Base-by-base conservation (phyloP, 2,329 filamentous ascomycete species). In the Chrysoporthe cubensis region DNA sequence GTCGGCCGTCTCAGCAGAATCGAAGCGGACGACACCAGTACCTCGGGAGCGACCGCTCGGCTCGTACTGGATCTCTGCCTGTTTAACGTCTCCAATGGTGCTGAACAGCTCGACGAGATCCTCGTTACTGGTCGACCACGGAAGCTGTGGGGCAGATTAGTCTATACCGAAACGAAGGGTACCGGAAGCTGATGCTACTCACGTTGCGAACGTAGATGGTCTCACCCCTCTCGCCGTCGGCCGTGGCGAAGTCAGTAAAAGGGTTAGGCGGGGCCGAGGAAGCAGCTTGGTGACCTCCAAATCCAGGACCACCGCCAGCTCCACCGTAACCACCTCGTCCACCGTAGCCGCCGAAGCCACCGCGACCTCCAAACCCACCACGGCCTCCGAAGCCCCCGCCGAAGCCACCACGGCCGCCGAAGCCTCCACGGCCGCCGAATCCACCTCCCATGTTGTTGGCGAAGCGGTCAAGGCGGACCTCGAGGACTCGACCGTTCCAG, bases 41-140 rank as follows among this genome's bases (percentile, higher is more conserved):
- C 96, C 96, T 71, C 94, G 91, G 69, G 96, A 99, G 74, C 96
- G 92, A 58, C 96, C 96, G 75, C 96, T 98, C 4, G 93, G 91
- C 79, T 99, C 96, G 76, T 99, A 98, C 80, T 99, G 96, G 67
- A 99, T 98, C 81, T 99, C 96, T n/a, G 96, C 96, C 75, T 96
- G 94, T 75, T 97, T 94, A 69, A 99, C 96, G 79, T 97, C 97
- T 71, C 96, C 96, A 76, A 99, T 99, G 13, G 96, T 99, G 21
- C 92, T 94, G 84, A 99, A 99, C 26, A 99, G 87, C 78, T 99
- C 96, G 67, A 98, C 89, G 37, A 99, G 84, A 79, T 99, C 96
- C 71, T 99, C 96, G 77, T 99, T 98, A 83, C 94, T 97, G 18
- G 96, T 99, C 40, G 96, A 98, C 96, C 96, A 99, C 14, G 96